These are phyloP conservation scores for Malassezia dermatis DNA, from an alignment of 1,284 basidiomycete genomes.

Conservation along the genomic window DNA sequence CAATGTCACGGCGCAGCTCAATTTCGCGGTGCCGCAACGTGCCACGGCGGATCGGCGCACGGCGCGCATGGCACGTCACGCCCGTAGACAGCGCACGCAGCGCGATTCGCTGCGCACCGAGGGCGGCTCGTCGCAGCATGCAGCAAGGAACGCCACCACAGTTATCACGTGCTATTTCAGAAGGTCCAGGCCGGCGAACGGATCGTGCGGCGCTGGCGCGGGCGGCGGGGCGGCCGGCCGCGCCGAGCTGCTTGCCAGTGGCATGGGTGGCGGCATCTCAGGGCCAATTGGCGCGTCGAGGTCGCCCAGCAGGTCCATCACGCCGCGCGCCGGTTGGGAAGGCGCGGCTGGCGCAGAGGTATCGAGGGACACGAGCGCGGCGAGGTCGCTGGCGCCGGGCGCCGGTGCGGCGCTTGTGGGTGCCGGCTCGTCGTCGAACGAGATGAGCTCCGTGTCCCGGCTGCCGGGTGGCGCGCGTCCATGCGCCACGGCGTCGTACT, in stretches of 20 bases:
- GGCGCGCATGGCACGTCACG: not conserved
- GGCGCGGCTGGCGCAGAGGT: not conserved
- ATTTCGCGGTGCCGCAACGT: conserved; percentile 6
- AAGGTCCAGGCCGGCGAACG: conserved; percentile 40
- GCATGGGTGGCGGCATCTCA: not conserved
- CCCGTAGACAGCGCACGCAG: conserved; percentile 1
- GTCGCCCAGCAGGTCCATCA: conserved; percentile 12
- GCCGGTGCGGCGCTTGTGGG: not conserved
- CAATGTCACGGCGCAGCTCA: conserved; percentile 27
- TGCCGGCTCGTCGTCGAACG: conserved; percentile 29
- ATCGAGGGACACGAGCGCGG: conserved; percentile 22
- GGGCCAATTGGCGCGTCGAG: conserved; percentile 4
- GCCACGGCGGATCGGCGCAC: not conserved
- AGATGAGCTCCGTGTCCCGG: conserved; percentile 51
- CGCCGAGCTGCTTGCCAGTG: conserved; percentile 16
- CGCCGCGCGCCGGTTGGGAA: not conserved
- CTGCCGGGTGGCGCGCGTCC: conserved; percentile 61
- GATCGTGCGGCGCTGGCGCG: conserved; percentile 20
- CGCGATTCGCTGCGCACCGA: not conserved
- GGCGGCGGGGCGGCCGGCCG: conserved; percentile 6
- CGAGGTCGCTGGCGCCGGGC: conserved; percentile 34
- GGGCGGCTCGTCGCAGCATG: not conserved
- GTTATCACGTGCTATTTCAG: conserved; percentile 23
- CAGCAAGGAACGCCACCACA: not conserved
- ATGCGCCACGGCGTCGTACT: conserved; percentile 81